Evolutionary conservation across 2,329 filamentous ascomycete species (phyloP), one percentile per base, ranked within the genome.

Genomic region (Triangularia verruculosa): DNA sequence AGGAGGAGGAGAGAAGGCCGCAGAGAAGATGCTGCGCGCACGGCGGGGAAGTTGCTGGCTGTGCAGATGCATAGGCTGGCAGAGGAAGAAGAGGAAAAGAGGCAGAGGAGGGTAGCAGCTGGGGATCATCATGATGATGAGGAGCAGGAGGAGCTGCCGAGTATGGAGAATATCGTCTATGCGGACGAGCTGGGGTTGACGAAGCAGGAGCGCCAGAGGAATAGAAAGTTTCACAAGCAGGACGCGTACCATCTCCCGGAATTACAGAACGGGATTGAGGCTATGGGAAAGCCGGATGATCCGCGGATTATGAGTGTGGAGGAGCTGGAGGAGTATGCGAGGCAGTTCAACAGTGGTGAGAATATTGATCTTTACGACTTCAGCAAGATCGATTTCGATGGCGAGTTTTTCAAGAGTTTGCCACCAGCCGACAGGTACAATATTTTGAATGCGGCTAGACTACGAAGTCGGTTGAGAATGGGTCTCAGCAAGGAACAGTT

Each of bases 311-410:
- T 99, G 95, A 96, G 90, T 60, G 85, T 96, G 24, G 92, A 96
- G 72, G 94, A 99, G 74, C 79, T 99, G 64, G 92, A 98, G 77
- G 89, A 94, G 69, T 99, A 99, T 74, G 94, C 96, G 2, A 83
- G 89, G 59, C 93, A 98, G 68, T 98, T 98, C 72, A 87, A 97
- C 71, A 87, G 87, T 65, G 95, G 95, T 61, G 93, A 98, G 76
- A 94, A 98, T 74, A 90, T 98, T 70, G 89, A 89, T 68, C 77
- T 93, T 4, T 98, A 98, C 76, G 94, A 98, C 77, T 99, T 99
- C 74, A 96, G 91, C 73, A 98, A 98, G 77, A 99, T 99, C 70
- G 95, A 99, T 74, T 99, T 98, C 72, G 91, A 98, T 69, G 92
- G 93, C 69, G 88, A 94, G 12, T 99, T 99, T 77, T 99, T 99